phyloP scores from a whole-genome alignment of 441 rosid genomes.

The Adansonia rubrostipa region DNA sequence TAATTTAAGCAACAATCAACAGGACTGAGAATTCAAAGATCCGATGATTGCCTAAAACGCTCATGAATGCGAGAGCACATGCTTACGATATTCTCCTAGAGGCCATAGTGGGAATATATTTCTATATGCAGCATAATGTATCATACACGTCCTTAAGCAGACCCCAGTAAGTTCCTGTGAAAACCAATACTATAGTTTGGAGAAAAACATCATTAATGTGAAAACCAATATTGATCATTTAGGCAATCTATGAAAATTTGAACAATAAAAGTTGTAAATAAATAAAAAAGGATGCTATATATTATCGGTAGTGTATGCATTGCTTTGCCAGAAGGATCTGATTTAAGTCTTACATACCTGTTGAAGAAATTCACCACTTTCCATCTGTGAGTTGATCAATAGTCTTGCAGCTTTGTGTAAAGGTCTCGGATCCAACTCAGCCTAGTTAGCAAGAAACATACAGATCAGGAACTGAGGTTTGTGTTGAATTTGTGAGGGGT shows the following conservation, averaged over 20 bases:
- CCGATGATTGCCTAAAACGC: neutral
- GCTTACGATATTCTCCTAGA: slow-evolving; percentile 16
- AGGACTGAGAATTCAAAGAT: neutral
- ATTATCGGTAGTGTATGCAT: neutral
- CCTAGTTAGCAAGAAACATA: slow-evolving; percentile 19
- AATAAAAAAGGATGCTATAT: neutral
- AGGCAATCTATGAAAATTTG: neutral
- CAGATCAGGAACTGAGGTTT: neutral
- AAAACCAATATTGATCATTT: neutral
- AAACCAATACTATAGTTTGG: neutral
- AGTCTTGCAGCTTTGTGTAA: slow-evolving; percentile 28
- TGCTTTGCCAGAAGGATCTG: slow-evolving; percentile 8
- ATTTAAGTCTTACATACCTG: slow-evolving; percentile 5
- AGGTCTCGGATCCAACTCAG: slow-evolving; percentile 11
- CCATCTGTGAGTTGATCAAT: slow-evolving; percentile 26
- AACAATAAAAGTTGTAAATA: neutral
- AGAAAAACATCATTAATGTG: neutral
- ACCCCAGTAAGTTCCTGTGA: slow-evolving; percentile 20
- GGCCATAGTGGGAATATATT: slow-evolving; percentile 22
- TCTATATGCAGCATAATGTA: slow-evolving; percentile 23
- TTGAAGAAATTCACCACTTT: slow-evolving; percentile 25
- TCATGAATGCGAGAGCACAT: slow-evolving; percentile 13
- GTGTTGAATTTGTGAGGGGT: slow-evolving; percentile 14
- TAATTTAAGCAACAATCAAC: neutral
- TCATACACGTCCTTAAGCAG: slow-evolving; percentile 23